Base-by-base conservation (phyloP, 257 asterid species). In the Ajuga chamaepitys region DNA sequence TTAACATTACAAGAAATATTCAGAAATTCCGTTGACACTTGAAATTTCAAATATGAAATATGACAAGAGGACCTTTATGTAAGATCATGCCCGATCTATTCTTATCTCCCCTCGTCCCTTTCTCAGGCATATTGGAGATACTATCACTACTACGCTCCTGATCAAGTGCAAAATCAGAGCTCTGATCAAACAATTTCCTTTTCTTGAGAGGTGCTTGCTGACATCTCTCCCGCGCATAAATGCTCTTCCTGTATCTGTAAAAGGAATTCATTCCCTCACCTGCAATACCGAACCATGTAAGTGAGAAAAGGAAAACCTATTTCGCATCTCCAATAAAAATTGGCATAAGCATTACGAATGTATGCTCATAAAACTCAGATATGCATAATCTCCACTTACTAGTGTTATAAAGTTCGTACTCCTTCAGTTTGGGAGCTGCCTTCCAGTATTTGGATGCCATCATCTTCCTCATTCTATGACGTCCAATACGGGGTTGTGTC, bases 381-480 rank as follows among this genome's bases (percentile, higher is more conserved):
- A 56, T 60, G 47, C 44, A 63, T 37, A 28, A 41, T 2, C 5
- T 32, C 62, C 58, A 83, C 98, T 85, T 78, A 90, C 98, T 44
- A 37, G 79, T 75, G 79, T 72, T 72, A 13, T 84, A 83, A 34
- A 74, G 83, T 34, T 83, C 92, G 67, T 64, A 71, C 55, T 71
- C 85, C 79, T 82, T 94, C 85, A 75, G 58, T 70, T 73, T 85
- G 4, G 95, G 94, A 75, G 82, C 85, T 34, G 78, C 76, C 75
- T 80, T 86, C 92, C 96, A 68, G 89, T 82, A 83, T 67, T 81
- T 90, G 22, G 91, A 80, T 30, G 85, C 46, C 77, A 84, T 62
- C 91, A 82, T 81, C 83, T 82, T 94, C 82, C 89, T 83, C 44
- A 86, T 80, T 61, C 95, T 83, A 78, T 83, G 79, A 68, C 82